Conservation (phyloP, 2,329 filamentous ascomycete genomes). For the Volutella citrinella region DNA sequence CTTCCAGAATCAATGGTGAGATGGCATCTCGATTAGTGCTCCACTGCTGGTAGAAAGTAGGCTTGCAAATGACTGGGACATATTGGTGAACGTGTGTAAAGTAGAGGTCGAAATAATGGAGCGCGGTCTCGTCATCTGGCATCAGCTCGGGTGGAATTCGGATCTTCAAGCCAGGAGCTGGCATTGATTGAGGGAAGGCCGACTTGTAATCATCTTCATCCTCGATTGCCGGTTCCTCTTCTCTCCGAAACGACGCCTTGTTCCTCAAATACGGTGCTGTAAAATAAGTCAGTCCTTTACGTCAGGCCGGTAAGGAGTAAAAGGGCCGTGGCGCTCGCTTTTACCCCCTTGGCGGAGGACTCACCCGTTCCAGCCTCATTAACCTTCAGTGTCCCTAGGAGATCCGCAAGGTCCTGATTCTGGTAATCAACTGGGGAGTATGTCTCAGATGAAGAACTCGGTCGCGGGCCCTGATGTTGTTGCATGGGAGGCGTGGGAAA, state of each 20-base stretch:
- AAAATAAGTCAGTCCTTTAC: no score
- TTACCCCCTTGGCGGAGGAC: no score
- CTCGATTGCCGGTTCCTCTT: constrained; percentile 63
- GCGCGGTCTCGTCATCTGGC: constrained; percentile 78
- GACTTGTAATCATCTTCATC: constrained; percentile 72
- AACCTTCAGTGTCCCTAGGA: constrained; percentile 83
- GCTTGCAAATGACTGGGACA: constrained; percentile 81
- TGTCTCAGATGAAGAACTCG: constrained; percentile 42
- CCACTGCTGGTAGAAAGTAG: constrained; percentile 87
- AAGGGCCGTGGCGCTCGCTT: no score
- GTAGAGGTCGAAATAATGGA: constrained; percentile 86
- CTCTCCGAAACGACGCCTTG: constrained; percentile 47
- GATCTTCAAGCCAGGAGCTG: constrained; percentile 71
- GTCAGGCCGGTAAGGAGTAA: no score
- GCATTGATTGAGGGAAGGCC: constrained; percentile 63
- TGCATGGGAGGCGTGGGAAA: constrained; percentile 52
- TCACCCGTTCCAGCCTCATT: constrained; percentile 82
- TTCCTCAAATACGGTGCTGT: constrained; percentile 81
- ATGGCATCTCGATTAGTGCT: constrained; percentile 76
- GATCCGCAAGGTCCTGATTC: constrained; percentile 71
- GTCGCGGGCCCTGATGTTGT: constrained; percentile 21
- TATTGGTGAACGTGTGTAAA: constrained; percentile 91
- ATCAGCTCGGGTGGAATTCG: constrained; percentile 90
- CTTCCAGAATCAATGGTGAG: constrained; percentile 84
- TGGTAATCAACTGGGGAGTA: constrained; percentile 63